Evolutionary conservation across 345 rosid genomes (phyloP).

Genomic region (Jatropha curcas): DNA sequence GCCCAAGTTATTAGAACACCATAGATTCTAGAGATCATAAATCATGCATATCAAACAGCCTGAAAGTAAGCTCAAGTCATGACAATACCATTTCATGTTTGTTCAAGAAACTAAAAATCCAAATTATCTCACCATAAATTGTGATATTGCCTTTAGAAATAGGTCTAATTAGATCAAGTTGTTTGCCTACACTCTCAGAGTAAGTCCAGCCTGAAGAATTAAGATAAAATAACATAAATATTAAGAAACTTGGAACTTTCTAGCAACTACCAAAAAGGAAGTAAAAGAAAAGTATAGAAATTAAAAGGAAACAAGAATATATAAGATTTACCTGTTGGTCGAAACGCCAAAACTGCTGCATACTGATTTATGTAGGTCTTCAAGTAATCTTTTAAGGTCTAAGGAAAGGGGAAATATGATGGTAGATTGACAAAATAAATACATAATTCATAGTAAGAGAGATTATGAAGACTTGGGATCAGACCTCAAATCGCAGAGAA

Average conservation of each 20-base stretch:
- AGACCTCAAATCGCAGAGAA: slow-evolving; percentile 58
- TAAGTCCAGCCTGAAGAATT: slow-evolving; percentile 67
- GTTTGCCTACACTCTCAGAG: slow-evolving; percentile 57
- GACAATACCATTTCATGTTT: background rate
- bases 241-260: background rate
- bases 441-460: background rate
- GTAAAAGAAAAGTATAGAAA: background rate
- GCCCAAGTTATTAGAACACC: background rate
- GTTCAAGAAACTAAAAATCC: slow-evolving; percentile 1
- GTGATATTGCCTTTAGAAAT: slow-evolving; percentile 56
- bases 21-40: background rate
- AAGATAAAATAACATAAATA: background rate
- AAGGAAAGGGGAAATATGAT: slow-evolving; percentile 3
- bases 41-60: background rate
- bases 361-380: slow-evolving; percentile 45
- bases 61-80: background rate
- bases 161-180: slow-evolving; percentile 66
- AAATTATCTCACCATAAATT: slow-evolving; percentile 65
- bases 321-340: slow-evolving; percentile 63
- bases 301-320: background rate
- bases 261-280: background rate
- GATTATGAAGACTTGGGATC: slow-evolving; percentile 13
- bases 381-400: slow-evolving; percentile 59
- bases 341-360: slow-evolving; percentile 63
- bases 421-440: background rate